Base-by-base conservation (phyloP, 2,329 filamentous ascomycete species). In the Cytospora mali region DNA sequence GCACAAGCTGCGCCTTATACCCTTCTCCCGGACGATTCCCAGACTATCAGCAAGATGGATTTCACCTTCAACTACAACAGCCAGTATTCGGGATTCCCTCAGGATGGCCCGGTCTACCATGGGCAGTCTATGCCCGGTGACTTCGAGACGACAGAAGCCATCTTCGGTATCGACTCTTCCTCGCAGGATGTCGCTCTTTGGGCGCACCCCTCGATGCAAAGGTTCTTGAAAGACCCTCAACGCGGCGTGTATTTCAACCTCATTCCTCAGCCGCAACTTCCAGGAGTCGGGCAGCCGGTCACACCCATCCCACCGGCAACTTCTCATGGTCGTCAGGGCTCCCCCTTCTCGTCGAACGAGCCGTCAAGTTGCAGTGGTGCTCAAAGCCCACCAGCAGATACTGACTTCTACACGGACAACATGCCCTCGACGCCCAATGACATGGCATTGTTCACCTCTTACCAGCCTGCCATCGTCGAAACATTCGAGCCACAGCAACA, bases 351-450 rank as follows among this genome's bases (percentile, higher is more conserved):
- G 21, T 75, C 76, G 14, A 71, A 75, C 29, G 71, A 70, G 46
- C 71, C 72, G 18, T 73, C 75, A 5, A 76, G 76, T 25, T 75
- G 74, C 61, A 74, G 75, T 62, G 75, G 73, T 57, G 71, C 69
- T 28, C 70, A 72, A 25, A 80, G 77, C 42, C 77, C 77, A 18
- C 72, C 71, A 4, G 69, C 74, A 5, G 77, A 79, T n/a, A 74
- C 73, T 60, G 78, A 81, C 56, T 71, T 72, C 27, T 74, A 71
- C 56, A 71, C 72, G 57, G 70, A 72, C 59, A 66, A 70, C 55
- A 70, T 71, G n/a, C 77, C 77, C 11, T 69, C 71, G 29, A 79
- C 79, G 2, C 76, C 77, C 2, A 70, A 73, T 14, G 77, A 78
- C 50, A 68, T 71, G 31, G 59, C 67, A 27, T 53, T 71, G 21